These are phyloP conservation scores for Aspergillus unguis DNA, from an alignment of 2,329 filamentous ascomycete species.

Conservation along the genomic window DNA sequence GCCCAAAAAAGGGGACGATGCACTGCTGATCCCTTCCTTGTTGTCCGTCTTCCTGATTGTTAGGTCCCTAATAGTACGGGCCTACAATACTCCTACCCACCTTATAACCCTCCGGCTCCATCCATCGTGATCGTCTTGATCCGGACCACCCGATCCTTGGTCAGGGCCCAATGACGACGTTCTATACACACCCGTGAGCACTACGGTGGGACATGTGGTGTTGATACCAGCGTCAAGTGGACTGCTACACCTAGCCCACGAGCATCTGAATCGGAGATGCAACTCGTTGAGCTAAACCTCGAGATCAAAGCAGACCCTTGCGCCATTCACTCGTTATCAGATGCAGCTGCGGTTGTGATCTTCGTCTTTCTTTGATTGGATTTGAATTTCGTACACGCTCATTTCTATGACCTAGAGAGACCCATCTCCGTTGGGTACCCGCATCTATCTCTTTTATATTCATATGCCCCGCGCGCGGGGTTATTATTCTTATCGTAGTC, in stretches of 20 bases:
- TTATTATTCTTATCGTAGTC: background rate
- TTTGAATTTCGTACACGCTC: background rate
- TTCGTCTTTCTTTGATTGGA: background rate
- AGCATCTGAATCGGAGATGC: background rate
- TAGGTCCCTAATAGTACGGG: background rate
- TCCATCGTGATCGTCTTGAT: background rate
- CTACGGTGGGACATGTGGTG: conserved; percentile 13
- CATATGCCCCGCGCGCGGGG: background rate
- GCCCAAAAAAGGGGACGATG: background rate
- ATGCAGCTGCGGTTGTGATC: background rate
- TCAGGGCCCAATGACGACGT: background rate
- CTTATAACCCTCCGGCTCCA: background rate
- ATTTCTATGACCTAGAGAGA: background rate
- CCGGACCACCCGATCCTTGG: background rate
- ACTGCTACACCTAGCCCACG: background rate
- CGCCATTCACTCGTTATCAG: conserved; percentile 1
- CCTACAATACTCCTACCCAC: background rate
- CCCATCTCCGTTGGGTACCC: no score
- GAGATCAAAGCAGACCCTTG: background rate
- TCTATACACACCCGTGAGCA: conserved; percentile 11
- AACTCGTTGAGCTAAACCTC: background rate
- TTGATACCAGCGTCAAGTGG: conserved; percentile 11
- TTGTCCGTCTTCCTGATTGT: background rate
- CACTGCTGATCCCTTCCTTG: background rate
- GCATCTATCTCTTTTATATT: background rate